Conservation (phyloP, 768 basidiomycete species). For the Pholiota conissans region DNA sequence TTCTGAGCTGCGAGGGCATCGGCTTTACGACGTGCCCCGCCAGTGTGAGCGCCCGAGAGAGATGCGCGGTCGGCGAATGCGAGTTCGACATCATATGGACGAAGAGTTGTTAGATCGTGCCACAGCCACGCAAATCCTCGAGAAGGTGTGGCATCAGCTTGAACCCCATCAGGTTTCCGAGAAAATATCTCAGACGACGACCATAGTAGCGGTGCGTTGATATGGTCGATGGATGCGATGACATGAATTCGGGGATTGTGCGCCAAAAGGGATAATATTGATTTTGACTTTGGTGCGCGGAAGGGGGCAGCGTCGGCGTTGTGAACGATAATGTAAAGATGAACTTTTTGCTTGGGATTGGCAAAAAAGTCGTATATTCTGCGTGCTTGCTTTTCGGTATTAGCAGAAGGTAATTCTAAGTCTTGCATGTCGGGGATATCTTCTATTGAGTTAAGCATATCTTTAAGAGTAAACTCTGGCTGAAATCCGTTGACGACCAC, state of each 20-base stretch:
- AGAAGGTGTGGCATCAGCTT: slow-evolving; percentile 21
- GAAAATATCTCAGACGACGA: slow-evolving; percentile 63
- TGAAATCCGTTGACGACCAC: slow-evolving; percentile 80
- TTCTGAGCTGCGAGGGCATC: slow-evolving; percentile 32
- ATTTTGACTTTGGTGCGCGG: slow-evolving; percentile 60
- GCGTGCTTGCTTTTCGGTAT: slow-evolving; percentile 61
- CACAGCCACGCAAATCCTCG: slow-evolving; percentile 77
- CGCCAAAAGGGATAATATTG: slow-evolving; percentile 71
- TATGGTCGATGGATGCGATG: slow-evolving; percentile 83
- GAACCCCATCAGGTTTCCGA: slow-evolving; percentile 40
- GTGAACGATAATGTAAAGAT: slow-evolving; percentile 82
- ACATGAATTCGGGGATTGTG: slow-evolving; percentile 78
- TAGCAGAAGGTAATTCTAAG: slow-evolving; percentile 34
- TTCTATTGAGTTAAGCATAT: slow-evolving; percentile 65
- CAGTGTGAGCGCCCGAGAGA: slow-evolving; percentile 51
- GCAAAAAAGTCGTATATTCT: slow-evolving; percentile 68
- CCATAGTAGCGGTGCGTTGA: slow-evolving; percentile 85
- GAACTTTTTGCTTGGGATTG: slow-evolving; percentile 31
- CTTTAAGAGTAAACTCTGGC: slow-evolving; percentile 65
- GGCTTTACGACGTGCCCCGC: slow-evolving; percentile 34
- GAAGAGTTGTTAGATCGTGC: slow-evolving; percentile 89
- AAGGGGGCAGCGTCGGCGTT: slow-evolving; percentile 82
- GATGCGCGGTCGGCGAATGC: slow-evolving; percentile 64
- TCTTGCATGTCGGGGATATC: slow-evolving; percentile 41
- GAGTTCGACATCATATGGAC: slow-evolving; percentile 79